phyloP scores from a whole-genome alignment of 2,329 filamentous ascomycete species.

The Alternaria consortialis region DNA sequence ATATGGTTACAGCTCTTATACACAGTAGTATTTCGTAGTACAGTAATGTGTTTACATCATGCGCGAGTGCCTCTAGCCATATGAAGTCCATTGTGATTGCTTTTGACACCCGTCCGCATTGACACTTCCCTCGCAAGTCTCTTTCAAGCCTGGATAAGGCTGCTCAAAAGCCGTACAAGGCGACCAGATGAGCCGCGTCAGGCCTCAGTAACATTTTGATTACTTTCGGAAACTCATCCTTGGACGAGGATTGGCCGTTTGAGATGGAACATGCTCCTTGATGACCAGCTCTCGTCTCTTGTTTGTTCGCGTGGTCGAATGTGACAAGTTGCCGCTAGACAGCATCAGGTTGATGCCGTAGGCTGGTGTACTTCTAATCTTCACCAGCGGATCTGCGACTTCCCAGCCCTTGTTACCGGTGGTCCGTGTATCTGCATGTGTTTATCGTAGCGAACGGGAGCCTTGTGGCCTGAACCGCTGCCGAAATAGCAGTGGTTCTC shows the following conservation, averaged over 20 bases:
- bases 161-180: neutral
- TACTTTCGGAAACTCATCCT: conserved; percentile 1
- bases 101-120: conserved; percentile 22
- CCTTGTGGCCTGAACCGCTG: conserved; percentile 25
- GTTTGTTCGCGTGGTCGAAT: conserved; percentile 36
- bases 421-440: conserved; percentile 30
- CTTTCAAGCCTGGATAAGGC: conserved; percentile 19
- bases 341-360: conserved; percentile 24
- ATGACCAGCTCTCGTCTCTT: conserved; percentile 12
- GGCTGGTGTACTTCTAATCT: conserved; percentile 10
- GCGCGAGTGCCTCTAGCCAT: conserved; percentile 16
- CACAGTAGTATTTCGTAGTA: conserved; percentile 35
- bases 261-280: conserved; percentile 12
- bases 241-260: conserved; percentile 11
- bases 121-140: conserved; percentile 24
- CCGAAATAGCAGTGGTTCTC: conserved; percentile 34
- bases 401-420: conserved; percentile 23
- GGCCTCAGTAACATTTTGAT: conserved; percentile 7
- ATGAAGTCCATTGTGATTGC: conserved; percentile 30
- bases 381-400: conserved; percentile 35
- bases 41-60: conserved; percentile 41
- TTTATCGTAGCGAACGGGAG: conserved; percentile 22
- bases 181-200: neutral
- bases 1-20: conserved; percentile 38
- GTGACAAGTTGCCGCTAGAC: conserved; percentile 29